Base-by-base conservation (phyloP, 2,329 filamentous ascomycete genomes). In the Cladophialophora bantiana region DNA sequence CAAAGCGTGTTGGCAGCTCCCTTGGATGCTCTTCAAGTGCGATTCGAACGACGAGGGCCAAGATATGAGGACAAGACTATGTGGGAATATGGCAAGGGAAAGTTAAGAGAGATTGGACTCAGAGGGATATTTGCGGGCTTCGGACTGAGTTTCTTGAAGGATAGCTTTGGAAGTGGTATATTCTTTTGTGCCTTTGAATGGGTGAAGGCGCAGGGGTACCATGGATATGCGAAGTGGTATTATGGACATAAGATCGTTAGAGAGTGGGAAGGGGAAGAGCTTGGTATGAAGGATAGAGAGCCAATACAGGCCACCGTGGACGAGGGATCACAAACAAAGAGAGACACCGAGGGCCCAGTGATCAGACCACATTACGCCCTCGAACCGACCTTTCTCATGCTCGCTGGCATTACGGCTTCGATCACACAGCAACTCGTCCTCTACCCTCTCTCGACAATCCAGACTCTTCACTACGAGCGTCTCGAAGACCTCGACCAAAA, bases 171-270 rank as follows among this genome's bases (percentile, higher is more conserved):
- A 9, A 85, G 84, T 56, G 88, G 84, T 1, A 76, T 86, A 15
- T 90, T 90, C 78, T 90, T 90, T 75, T 81, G 82, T 54, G 83
- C 83, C 0, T 90, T 90, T 69, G 88, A 90, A 74, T 88, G 83
- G 36, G 78, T 89, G 73, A 90, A 90, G 72, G 83, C 83, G 40
- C 88, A 89, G 72, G 82, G 79, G 18, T 89, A 89, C 74, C 88
- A 89, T 75, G 80, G 79, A 7, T 89, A 87, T 70, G 79, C 89
- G 10, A 83, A 83, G n/a, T 80, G 80, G 66, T 88, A 85, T 70
- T 89, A 89, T 72, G 84, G 84, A 26, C 76, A 74, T 40, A 71
- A 64, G 57, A 68, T 78, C 53, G 76, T 73, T 3, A 64, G 48
- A 55, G 45, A 20, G 12, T 50, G 45, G 45, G 7, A 50, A 12